Evolutionary conservation across 2,329 filamentous ascomycete genomes (phyloP), one percentile per base, ranked within the genome.

Genomic region (Truncatella angustata): DNA sequence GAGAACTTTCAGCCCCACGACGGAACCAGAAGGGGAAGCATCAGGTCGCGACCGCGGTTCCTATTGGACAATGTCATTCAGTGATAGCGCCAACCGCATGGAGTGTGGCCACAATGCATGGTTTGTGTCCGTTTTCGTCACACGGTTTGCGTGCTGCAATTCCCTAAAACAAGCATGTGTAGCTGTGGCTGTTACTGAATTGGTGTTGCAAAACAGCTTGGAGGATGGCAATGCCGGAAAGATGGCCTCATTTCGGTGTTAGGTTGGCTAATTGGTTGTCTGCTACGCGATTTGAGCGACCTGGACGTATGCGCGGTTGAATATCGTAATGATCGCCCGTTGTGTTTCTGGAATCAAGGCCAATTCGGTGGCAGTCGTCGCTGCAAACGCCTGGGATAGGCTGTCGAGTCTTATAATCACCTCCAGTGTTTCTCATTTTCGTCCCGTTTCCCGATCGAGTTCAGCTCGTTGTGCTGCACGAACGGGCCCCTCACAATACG

Each of bases 21-120:
- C 14, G 12, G 21, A 10, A 10, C 40, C 40, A 12, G 23, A 24
- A 44, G 11, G 28, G 21, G 23, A 16, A 44, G 16, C 23, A 10
- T n/a, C n/a, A 9, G 21, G 24, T 24, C 24, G 20, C 9, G 40
- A n/a, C 5, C 40, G 28, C 12, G 40, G 21, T 24, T 20, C 14
- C 23, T 16, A 44, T 44, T 44, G 40, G 40, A 44, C 24, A 44
- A 24, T 24, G 40, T n/a, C 28, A 44, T 24, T 44, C 21, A 44
- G 20, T 24, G 40, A 44, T 30, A 32, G 28, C 28, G 28, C 28
- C 28, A 32, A 14, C 28, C 28, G 28, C 28, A 7, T 14, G 14
- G 7, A 9, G 28, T 32, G 28, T 14, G 14, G 28, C 14, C 28
- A 7, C 28, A 7, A 14, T 9, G 28, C 28, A 24, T n/a, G 24